Conservation (phyloP, 495 filamentous ascomycete genomes). For the Paragyromitra xinjiangensis region DNA sequence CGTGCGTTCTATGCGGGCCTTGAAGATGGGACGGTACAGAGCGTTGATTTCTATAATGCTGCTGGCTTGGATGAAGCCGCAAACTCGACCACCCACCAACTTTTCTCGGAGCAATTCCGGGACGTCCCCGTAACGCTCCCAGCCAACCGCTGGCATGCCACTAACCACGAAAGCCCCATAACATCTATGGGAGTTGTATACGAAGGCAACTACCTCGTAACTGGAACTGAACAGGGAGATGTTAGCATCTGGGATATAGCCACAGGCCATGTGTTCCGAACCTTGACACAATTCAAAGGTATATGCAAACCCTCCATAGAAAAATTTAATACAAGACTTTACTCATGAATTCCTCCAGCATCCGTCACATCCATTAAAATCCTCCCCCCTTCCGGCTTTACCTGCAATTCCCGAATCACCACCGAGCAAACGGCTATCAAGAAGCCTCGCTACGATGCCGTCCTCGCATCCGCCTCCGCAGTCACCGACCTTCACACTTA, state of each 20-base stretch:
- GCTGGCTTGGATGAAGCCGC: slow-evolving; percentile 17
- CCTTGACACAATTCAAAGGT: slow-evolving; percentile 50
- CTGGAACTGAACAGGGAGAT: slow-evolving; percentile 54
- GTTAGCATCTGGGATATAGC: slow-evolving; percentile 57
- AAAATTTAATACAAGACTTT: not conserved
- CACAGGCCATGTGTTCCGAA: slow-evolving; percentile 54
- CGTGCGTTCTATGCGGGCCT: slow-evolving; percentile 83
- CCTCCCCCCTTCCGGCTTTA: slow-evolving; percentile 48
- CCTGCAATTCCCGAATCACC: not conserved
- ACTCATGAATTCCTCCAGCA: slow-evolving; percentile 28
- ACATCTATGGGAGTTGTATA: slow-evolving; percentile 48
- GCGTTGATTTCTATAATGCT: slow-evolving; percentile 69
- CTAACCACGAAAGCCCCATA: slow-evolving; percentile 45
- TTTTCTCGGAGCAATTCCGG: slow-evolving; percentile 43
- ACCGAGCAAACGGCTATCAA: slow-evolving; percentile 42
- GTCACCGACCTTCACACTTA: slow-evolving; percentile 34
- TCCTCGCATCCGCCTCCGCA: slow-evolving; percentile 46
- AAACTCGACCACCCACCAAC: slow-evolving; percentile 33
- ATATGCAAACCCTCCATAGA: not conserved
- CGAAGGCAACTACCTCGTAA: slow-evolving; percentile 55
- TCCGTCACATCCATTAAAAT: slow-evolving; percentile 47
- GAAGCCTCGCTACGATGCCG: slow-evolving; percentile 54
- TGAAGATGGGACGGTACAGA: slow-evolving; percentile 82
- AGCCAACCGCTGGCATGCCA: slow-evolving; percentile 40
- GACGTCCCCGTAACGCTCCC: slow-evolving; percentile 52